Evolutionary conservation across 768 basidiomycete species (phyloP).

Genomic region (Asterophora parasitica): DNA sequence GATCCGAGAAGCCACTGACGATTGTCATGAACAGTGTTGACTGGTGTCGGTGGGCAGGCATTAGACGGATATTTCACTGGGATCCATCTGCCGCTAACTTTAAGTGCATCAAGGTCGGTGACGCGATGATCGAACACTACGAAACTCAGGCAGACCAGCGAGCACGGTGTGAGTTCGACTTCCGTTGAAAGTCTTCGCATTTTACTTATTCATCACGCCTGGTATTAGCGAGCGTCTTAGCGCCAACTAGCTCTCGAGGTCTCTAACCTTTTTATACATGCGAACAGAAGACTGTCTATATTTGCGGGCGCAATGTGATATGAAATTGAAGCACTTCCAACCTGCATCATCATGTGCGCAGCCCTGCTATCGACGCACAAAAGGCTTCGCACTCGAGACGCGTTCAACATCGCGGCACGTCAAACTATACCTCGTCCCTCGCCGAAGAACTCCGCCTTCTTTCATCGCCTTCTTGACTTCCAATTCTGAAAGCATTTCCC

Average conservation of each 20-base stretch:
- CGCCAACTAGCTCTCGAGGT: neutral
- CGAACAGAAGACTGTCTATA: neutral
- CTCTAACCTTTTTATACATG: neutral
- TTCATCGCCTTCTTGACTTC: slow-evolving; percentile 32
- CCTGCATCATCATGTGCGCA: neutral
- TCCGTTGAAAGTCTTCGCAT: neutral
- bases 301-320: neutral
- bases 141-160: slow-evolving; percentile 41
- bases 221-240: too few relatives aligned
- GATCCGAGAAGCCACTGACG: neutral
- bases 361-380: slow-evolving; percentile 21
- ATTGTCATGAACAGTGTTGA: slow-evolving; percentile 30
- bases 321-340: neutral
- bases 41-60: slow-evolving; percentile 55
- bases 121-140: slow-evolving; percentile 32
- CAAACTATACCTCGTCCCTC: slow-evolving; percentile 69
- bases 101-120: slow-evolving; percentile 39
- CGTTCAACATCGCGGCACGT: slow-evolving; percentile 82
- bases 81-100: slow-evolving; percentile 32
- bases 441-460: slow-evolving; percentile 47
- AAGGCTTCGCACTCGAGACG: slow-evolving; percentile 36
- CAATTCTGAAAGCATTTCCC: slow-evolving; percentile 41
- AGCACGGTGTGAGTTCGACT: too few relatives aligned
- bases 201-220: neutral
- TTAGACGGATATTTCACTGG: slow-evolving; percentile 55